Base-by-base conservation (phyloP, 164 flowering plant genomes). In the Stephania cephalantha region DNA sequence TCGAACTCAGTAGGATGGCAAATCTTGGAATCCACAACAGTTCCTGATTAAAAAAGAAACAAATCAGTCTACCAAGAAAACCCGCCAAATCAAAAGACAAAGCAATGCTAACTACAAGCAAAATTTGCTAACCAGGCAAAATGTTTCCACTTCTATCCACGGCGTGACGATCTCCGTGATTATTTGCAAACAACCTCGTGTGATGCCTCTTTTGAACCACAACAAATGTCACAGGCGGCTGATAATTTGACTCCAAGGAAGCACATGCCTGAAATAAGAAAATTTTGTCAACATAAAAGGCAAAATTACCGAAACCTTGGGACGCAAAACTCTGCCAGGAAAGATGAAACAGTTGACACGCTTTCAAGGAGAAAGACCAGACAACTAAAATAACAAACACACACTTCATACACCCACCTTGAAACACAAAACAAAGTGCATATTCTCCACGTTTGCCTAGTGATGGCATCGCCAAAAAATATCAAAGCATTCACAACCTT, bases 11-110 rank as follows among this genome's bases (percentile, higher is more conserved):
- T 76, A 13, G 78, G 78, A 78, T 91, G 96, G 68, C 96, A 91
- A n/a, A 91, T 91, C 82, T 88, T 90, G 29, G 96, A 88, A 77
- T 91, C 96, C 7, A 91, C 96, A n/a, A 91, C 93, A 6, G 96
- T 91, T 53, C 96, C 96, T 91, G 88, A 67, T 69, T 73, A n/a
- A n/a, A 9, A 13, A 2, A 35, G 5, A 66, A 11, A 10, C n/a
- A 22, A 4, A 18, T 25, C 46, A 25, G n/a, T 44, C 7, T 35
- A 52, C 74, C 29, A 63, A 58, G 7, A 29, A 48, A 35, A 2
- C 42, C 42, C 4, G 6, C 4, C 29, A 10, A 29, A 13, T 45
- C 52, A 46, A 17, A 7, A 1, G 10, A 44, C 45, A 22, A 4
- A 22, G 46, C 29, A 42, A 58, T n/a, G 20, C 1, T 58, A 1